phyloP scores from a whole-genome alignment of 306 rosid species.

The Trifolium repens region DNA sequence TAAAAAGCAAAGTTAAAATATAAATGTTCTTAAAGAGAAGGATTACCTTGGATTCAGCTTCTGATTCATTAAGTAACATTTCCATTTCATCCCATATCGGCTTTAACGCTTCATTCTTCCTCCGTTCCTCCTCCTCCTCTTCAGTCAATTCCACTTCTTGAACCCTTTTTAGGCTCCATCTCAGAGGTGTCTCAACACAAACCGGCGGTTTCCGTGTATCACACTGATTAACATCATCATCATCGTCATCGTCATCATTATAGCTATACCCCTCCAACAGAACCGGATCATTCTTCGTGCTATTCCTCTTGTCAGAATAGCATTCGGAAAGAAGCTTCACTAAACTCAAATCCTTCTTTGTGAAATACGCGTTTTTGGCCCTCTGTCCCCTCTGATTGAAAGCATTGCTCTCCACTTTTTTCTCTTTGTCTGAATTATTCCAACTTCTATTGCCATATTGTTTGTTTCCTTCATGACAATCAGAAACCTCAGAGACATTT shows the following conservation, averaged over 20 bases:
- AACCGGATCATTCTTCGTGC: background rate
- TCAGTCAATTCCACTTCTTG: background rate
- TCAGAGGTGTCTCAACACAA: background rate
- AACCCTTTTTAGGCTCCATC: background rate
- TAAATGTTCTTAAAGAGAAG: background rate
- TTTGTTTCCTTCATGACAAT: background rate
- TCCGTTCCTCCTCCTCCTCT: background rate
- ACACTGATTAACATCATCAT: background rate
- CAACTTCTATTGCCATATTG: background rate
- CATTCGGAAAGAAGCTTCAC: background rate
- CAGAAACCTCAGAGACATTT: background rate
- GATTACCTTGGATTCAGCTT: background rate
- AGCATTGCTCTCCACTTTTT: background rate
- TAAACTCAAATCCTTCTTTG: background rate
- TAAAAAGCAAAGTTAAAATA: background rate
- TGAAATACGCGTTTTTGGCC: background rate
- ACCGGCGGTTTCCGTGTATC: background rate
- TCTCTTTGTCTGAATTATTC: background rate
- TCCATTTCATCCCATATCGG: background rate
- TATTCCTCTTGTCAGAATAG: background rate
- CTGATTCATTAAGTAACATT: background rate
- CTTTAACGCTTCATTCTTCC: too few species aligned
- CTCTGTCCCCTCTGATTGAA: background rate
- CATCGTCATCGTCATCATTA: background rate
- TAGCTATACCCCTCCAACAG: background rate